Evolutionary conservation across 257 asterid genomes (phyloP).

Genomic region (Orobanche coerulescens): DNA sequence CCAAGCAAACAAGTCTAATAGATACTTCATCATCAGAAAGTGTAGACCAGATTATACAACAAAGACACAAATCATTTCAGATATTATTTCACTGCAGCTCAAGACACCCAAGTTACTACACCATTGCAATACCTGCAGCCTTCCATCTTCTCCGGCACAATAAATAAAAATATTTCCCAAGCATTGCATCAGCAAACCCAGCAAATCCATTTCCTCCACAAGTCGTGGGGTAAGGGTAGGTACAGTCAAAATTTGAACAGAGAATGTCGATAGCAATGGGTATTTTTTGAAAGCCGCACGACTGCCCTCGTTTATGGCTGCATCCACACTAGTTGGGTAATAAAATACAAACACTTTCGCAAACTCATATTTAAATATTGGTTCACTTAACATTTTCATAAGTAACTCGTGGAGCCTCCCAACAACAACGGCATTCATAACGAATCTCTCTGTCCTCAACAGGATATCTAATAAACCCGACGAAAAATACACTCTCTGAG

Average conservation of each 20-base stretch:
- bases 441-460: slow-evolving; percentile 68
- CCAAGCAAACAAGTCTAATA: slow-evolving; percentile 3
- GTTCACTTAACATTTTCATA: slow-evolving; percentile 86
- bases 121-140: slow-evolving; percentile 71
- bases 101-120: too few species aligned
- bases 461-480: slow-evolving; percentile 66
- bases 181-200: slow-evolving; percentile 72
- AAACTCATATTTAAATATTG: slow-evolving; percentile 79
- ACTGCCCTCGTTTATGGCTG: slow-evolving; percentile 47
- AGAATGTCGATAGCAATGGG: slow-evolving; percentile 67
- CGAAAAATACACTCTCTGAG: slow-evolving; percentile 59
- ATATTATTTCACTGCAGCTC: not conserved
- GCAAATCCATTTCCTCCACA: slow-evolving; percentile 82
- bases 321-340: slow-evolving; percentile 63
- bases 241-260: slow-evolving; percentile 90
- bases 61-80: slow-evolving; percentile 7
- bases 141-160: slow-evolving; percentile 68
- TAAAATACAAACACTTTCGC: slow-evolving; percentile 75
- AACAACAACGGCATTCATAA: slow-evolving; percentile 30
- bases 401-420: slow-evolving; percentile 79
- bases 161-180: slow-evolving; percentile 50
- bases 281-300: slow-evolving; percentile 47
- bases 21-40: too few species aligned
- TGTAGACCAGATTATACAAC: not conserved
- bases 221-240: slow-evolving; percentile 85